Conservation (phyloP, 805 yeast genomes). For the Brettanomyces sp. region DNA sequence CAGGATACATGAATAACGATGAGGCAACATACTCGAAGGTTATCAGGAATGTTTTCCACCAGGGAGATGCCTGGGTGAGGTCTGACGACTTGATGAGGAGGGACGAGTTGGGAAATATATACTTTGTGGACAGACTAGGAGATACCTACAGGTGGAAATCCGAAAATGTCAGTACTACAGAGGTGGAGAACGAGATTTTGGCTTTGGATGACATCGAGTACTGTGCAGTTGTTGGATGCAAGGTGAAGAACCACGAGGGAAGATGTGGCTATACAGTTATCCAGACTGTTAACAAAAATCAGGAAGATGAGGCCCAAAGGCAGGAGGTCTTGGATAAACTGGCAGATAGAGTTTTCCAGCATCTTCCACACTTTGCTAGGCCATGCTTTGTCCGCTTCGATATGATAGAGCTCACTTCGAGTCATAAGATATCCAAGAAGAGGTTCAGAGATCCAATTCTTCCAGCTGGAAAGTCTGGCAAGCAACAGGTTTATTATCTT, state of each 20-base stretch:
- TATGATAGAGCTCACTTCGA: slow-evolving; percentile 59
- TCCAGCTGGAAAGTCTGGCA: slow-evolving; percentile 55
- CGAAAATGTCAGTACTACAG: slow-evolving; percentile 89
- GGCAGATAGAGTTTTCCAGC: slow-evolving; percentile 25
- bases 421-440: slow-evolving; percentile 73
- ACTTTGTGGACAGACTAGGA: slow-evolving; percentile 87
- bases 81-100: slow-evolving; percentile 73
- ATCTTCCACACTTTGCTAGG: slow-evolving; percentile 75
- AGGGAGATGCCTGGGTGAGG: slow-evolving; percentile 89
- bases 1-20: slow-evolving; percentile 79
- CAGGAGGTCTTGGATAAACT: slow-evolving; percentile 29
- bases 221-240: slow-evolving; percentile 80
- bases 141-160: slow-evolving; percentile 97
- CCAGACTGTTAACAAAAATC: slow-evolving; percentile 32
- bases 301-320: slow-evolving; percentile 18
- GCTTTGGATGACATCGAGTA: slow-evolving; percentile 40
- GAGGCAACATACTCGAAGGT: slow-evolving; percentile 74
- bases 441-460: slow-evolving; percentile 55
- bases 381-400: slow-evolving; percentile 76
- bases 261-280: slow-evolving; percentile 87
- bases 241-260: slow-evolving; percentile 84
- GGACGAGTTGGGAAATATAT: slow-evolving; percentile 61
- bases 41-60: slow-evolving; percentile 58
- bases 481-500: slow-evolving; percentile 65
- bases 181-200: slow-evolving; percentile 73